Base-by-base conservation (phyloP, 164 flowering plant species). In the Berberis thunbergii region DNA sequence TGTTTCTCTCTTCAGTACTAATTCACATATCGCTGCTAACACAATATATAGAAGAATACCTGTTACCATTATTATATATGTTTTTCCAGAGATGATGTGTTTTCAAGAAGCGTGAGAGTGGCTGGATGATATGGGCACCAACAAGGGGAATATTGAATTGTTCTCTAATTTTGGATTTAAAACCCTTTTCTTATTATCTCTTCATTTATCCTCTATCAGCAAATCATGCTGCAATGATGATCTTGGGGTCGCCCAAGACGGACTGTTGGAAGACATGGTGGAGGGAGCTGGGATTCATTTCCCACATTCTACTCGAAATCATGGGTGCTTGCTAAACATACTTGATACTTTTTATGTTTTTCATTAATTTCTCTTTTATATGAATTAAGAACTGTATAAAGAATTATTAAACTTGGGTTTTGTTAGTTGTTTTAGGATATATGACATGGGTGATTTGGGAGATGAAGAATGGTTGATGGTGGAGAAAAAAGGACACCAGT, bases 391-490 rank as follows among this genome's bases (percentile, higher is more conserved):
- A 26, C 26, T 26, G 26, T 26, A 26, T 26, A 26, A 26, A 26
- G 26, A 26, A 26, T 26, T 26, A 38, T 45, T 48, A 8, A 4
- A 56, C n/a, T 63, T 9, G 5, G 3, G 1, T 41, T 12, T 64
- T 64, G 3, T 54, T 26, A 9, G 39, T 49, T 1, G 8, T 60
- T 61, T 41, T 64, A 80, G 85, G 78, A 57, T 54, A 67, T 13
- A 43, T 69, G 80, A 69, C 4, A 3, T 54, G 65, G 73, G 45
- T 55, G 58, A 4, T 3, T 13, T 13, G 41, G 91, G 73, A 49
- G 89, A 69, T 39, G 87, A 80, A 4, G 73, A 69, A 59, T 93
- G 98, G 98, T 59, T 48, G 45, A 85, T 90, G 96, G 96, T 88
- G 76, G 63, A 72, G 75, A 93, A 60, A 78, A 84, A 83, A 63